These are phyloP conservation scores for Wickerhamomyces queroliae DNA, from an alignment of 805 yeast genomes.

Conservation along the genomic window DNA sequence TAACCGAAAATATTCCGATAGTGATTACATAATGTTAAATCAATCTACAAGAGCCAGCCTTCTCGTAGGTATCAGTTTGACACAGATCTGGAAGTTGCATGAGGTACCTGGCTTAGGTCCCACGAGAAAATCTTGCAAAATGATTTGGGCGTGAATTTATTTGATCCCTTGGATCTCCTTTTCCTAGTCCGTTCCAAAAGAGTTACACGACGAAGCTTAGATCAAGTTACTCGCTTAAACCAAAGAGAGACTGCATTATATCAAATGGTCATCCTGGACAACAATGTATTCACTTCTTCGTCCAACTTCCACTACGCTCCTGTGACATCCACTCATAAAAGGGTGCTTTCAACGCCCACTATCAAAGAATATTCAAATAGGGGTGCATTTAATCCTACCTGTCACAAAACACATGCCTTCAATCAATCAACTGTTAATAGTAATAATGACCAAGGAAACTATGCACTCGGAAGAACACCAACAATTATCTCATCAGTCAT, in stretches of 20 bases:
- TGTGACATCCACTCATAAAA: neutral
- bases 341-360: neutral
- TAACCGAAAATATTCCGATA: too few species aligned
- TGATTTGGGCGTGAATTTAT: too few species aligned
- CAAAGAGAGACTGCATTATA: too few species aligned
- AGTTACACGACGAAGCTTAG: too few species aligned
- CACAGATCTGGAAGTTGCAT: too few species aligned
- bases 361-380: neutral
- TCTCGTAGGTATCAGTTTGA: too few species aligned
- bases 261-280: neutral
- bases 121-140: too few species aligned
- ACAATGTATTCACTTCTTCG: neutral
- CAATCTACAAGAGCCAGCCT: neutral
- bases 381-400: slow-evolving; percentile 3
- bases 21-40: too few species aligned
- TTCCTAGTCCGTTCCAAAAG: too few species aligned
- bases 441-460: neutral
- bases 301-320: neutral
- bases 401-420: neutral
- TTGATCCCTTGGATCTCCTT: too few species aligned
- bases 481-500: slow-evolving; percentile 13
- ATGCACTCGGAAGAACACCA: slow-evolving; percentile 12
- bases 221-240: too few species aligned
- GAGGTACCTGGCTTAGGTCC: too few species aligned
- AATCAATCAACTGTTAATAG: neutral